Conservation (phyloP, 805 yeast genomes). For the Metschnikowia lunata region DNA sequence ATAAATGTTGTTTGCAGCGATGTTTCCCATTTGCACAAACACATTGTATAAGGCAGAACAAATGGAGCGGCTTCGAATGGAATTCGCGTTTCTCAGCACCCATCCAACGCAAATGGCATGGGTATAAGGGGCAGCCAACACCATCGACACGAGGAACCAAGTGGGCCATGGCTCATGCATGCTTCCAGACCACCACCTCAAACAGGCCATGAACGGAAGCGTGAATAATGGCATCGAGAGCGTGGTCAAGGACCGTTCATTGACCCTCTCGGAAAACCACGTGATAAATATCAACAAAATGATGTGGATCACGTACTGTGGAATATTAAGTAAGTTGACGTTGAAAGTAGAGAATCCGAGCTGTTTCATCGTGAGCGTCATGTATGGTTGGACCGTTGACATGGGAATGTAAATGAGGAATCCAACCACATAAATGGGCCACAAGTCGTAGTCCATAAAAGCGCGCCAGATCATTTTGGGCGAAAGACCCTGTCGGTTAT, state of each 20-base stretch:
- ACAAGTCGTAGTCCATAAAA: slow-evolving; percentile 46
- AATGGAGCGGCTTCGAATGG: slow-evolving; percentile 61
- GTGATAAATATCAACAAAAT: slow-evolving; percentile 18
- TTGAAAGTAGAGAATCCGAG: slow-evolving; percentile 52
- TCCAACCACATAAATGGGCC: slow-evolving; percentile 53
- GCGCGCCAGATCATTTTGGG: slow-evolving; percentile 36
- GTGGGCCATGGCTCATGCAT: slow-evolving; percentile 40
- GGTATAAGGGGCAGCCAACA: slow-evolving; percentile 44
- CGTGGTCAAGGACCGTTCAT: slow-evolving; percentile 22
- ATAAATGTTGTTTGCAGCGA: slow-evolving; percentile 54
- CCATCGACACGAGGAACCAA: slow-evolving; percentile 32
- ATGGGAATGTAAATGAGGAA: slow-evolving; percentile 26
- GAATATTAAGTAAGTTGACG: slow-evolving; percentile 51
- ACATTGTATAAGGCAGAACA: slow-evolving; percentile 64
- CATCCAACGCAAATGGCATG: slow-evolving; percentile 56
- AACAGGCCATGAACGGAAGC: slow-evolving; percentile 28
- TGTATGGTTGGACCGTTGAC: slow-evolving; percentile 28
- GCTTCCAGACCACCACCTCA: slow-evolving; percentile 41
- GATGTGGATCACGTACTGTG: slow-evolving; percentile 34
- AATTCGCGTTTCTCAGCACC: slow-evolving; percentile 59
- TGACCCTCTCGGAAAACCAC: slow-evolving; percentile 22
- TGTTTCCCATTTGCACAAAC: slow-evolving; percentile 55
- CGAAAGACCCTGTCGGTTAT: slow-evolving; percentile 52
- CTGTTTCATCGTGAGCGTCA: slow-evolving; percentile 44
- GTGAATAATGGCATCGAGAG: slow-evolving; percentile 23